Percentiles rank a stretch among this genome's conserved stretches.
These are phyloP conservation scores for Pseudogymnoascus sp. DNA, from an alignment of 2,329 filamentous ascomycete genomes.

Conservation along the genomic window DNA sequence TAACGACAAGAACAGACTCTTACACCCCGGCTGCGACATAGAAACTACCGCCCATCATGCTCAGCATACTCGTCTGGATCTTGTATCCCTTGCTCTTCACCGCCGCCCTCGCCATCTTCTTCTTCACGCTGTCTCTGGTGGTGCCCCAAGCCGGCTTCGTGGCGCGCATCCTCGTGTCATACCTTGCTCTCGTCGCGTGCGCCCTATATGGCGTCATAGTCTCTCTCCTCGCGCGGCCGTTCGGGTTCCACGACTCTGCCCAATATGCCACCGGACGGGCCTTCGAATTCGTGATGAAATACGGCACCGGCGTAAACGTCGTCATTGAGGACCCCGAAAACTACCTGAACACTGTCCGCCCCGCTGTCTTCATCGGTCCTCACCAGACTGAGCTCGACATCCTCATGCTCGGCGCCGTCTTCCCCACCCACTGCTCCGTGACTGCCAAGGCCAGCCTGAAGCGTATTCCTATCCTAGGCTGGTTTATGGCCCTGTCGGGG, in stretches of 20 bases:
- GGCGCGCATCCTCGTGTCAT: constrained; percentile 61
- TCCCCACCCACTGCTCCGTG: constrained; percentile 85
- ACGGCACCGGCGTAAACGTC: constrained; percentile 72
- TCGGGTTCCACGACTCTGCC: constrained; percentile 66
- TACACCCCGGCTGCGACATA: neutral
- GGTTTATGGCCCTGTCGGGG: constrained; percentile 86
- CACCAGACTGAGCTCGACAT: constrained; percentile 97
- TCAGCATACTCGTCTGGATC: constrained; percentile 23
- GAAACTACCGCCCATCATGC: neutral
- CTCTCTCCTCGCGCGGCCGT: constrained; percentile 61
- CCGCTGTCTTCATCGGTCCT: constrained; percentile 87
- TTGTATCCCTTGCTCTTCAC: constrained; percentile 46
- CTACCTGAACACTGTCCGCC: constrained; percentile 51
- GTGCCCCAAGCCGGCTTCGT: constrained; percentile 57
- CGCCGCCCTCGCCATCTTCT: constrained; percentile 41
- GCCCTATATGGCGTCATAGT: constrained; percentile 70
- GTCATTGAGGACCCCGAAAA: constrained; percentile 61
- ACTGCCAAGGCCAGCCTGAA: constrained; percentile 85
- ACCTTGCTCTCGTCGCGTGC: constrained; percentile 52
- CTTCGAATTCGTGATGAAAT: constrained; percentile 74
- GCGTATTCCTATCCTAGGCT: constrained; percentile 76
- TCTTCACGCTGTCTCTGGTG: constrained; percentile 57
- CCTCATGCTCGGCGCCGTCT: constrained; percentile 79
- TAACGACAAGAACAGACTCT: neutral
- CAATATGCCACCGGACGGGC: constrained; percentile 78